Percentiles rank a stretch among this genome's conserved stretches.
These are phyloP conservation scores for Colletotrichum abscissum DNA, from an alignment of 2,329 filamentous ascomycete species.

Conservation along the genomic window DNA sequence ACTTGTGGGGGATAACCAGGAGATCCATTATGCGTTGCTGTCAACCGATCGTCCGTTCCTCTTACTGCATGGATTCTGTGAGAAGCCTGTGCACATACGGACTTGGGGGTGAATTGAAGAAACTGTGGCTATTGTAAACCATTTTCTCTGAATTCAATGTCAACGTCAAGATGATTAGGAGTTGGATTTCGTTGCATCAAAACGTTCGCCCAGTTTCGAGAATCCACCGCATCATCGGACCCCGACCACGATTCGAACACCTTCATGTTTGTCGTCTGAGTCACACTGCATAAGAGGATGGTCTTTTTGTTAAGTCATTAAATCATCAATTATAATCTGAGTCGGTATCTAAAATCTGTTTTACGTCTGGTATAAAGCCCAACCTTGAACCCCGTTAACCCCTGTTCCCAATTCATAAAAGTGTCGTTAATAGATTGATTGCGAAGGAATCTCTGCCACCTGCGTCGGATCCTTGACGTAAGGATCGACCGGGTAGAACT, in stretches of 20 bases:
- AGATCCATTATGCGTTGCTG: not conserved
- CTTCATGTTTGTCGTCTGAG: too few relatives aligned
- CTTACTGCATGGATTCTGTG: not conserved
- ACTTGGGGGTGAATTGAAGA: too few relatives aligned
- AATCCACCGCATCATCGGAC: too few relatives aligned
- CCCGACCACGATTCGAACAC: too few relatives aligned
- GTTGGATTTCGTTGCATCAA: too few relatives aligned
- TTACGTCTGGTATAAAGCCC: constrained; percentile 15
- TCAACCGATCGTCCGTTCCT: not conserved
- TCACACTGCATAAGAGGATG: too few relatives aligned
- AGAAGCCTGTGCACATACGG: too few relatives aligned
- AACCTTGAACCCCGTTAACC: not conserved
- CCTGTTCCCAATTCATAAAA: not conserved
- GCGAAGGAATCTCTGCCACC: constrained; percentile 24
- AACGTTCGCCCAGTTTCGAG: too few relatives aligned
- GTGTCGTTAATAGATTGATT: constrained; percentile 28
- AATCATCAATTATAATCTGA: constrained; percentile 32
- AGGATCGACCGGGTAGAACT: constrained; percentile 26
- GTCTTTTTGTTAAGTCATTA: not conserved
- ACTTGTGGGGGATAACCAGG: not conserved
- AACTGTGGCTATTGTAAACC: too few relatives aligned
- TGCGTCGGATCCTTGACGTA: constrained; percentile 4
- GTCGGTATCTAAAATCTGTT: constrained; percentile 17
- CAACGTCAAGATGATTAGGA: too few relatives aligned
- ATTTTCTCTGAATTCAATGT: too few relatives aligned